Base-by-base conservation (phyloP, 495 filamentous ascomycete species). In the Penicillium verhagenii region DNA sequence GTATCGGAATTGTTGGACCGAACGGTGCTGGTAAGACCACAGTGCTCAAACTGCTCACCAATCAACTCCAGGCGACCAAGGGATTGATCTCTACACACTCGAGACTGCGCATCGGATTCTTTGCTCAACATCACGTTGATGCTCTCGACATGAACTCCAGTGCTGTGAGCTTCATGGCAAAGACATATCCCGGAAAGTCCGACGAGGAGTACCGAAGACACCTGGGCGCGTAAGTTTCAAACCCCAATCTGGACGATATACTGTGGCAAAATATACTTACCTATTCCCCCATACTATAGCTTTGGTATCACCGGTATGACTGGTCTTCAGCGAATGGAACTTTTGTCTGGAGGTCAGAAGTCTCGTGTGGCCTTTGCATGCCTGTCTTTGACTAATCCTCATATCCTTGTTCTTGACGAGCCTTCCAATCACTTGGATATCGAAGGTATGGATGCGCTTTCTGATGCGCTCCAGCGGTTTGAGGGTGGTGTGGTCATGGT, bases 1-100 rank as follows among this genome's bases (percentile, higher is more conserved):
- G 94, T 33, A 97, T 97, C 63, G 94, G 95, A 60, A 99, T 99
- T 64, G 92, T 99, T 8, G 95, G 95, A 14, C 95, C 95, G 58
- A 99, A 99, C 79, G 93, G 94, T 71, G 93, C 95, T 26, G 94
- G 94, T 78, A 99, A 99, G 72, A 99, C 94, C 2, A 99, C 94
- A 0, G 86, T 97, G 13, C 77, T 99, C 55, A 96, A 96, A 66
- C 82, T 99, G 3, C 86, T 99, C 51, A 96, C 94, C 60, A 90
- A 90, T 53, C 87, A 91, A 63, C 81, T 99, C 3, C 60, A 82
- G 50, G 83, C 94, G 2, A 89, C 87, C 1, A 80, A 81, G 31
- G 94, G 94, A 54, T 66, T 90, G 38, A 94, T 99, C 48, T 92
- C 89, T 4, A 84, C 89, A 60, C 85, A 99, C 72, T 86, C 93